These are phyloP conservation scores for Penicillium parvum DNA, from an alignment of 495 filamentous ascomycete genomes.

Conservation along the genomic window DNA sequence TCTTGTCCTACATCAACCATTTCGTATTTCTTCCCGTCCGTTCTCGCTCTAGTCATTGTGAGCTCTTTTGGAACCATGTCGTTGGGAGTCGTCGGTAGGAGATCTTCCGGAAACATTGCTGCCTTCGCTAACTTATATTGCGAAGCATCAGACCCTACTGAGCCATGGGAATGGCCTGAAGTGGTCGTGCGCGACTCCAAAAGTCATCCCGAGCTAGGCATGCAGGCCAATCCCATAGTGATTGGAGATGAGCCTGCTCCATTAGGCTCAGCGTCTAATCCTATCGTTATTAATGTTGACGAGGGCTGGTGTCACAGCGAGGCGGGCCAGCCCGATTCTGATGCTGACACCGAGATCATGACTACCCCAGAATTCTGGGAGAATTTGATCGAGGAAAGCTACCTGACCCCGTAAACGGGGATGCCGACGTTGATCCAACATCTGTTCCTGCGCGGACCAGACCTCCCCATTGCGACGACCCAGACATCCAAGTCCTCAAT, in stretches of 20 bases:
- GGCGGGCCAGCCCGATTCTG: background rate
- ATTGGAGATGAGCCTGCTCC: conserved; percentile 1
- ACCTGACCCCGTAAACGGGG: too few relatives aligned
- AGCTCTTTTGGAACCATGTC: background rate
- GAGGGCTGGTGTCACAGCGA: background rate
- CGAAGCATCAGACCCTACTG: background rate
- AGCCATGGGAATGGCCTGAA: too few relatives aligned
- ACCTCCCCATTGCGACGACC: too few relatives aligned
- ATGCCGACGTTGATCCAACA: too few relatives aligned
- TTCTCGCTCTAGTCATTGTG: background rate
- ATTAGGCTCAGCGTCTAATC: conserved; percentile 1
- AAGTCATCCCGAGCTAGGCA: background rate
- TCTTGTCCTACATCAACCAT: background rate
- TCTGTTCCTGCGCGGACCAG: too few relatives aligned
- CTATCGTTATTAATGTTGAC: background rate
- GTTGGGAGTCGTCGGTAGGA: background rate
- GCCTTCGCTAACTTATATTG: background rate
- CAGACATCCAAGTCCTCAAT: too few relatives aligned
- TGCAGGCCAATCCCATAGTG: background rate
- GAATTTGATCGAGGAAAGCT: too few relatives aligned
- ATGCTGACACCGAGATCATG: conserved; percentile 1
- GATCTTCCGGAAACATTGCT: background rate
- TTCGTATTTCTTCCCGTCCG: background rate
- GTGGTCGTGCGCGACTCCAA: background rate
- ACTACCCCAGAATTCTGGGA: conserved; percentile 4